phyloP scores from a whole-genome alignment of 2,329 filamentous ascomycete species.

The Elsinoe fawcettii region DNA sequence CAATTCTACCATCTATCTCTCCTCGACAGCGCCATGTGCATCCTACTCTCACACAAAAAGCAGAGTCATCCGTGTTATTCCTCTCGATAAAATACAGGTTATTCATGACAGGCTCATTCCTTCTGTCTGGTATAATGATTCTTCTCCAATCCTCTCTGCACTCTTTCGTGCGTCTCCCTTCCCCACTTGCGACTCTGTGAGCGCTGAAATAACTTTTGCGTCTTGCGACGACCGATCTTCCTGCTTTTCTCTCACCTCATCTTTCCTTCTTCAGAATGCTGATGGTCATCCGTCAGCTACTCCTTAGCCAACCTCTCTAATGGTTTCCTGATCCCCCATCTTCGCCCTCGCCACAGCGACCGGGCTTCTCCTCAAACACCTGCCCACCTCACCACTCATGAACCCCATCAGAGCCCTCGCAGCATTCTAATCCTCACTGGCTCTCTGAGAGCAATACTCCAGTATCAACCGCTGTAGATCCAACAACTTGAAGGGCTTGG shows the following conservation, averaged over 20 bases:
- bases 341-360: background rate
- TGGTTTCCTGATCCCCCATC: background rate
- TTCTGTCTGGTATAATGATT: background rate
- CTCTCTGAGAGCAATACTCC: constrained; percentile 35
- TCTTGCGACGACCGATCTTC: background rate
- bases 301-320: background rate
- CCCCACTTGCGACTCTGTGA: too few relatives aligned
- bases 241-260: background rate
- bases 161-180: too few relatives aligned
- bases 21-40: background rate
- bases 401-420: background rate
- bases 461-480: constrained; percentile 55
- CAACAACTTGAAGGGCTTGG: constrained; percentile 57
- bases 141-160: too few relatives aligned
- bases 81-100: background rate
- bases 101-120: background rate
- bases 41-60: background rate
- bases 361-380: background rate
- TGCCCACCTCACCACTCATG: background rate
- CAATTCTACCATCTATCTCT: background rate
- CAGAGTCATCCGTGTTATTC: background rate
- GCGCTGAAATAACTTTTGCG: background rate
- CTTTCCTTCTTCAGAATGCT: background rate
- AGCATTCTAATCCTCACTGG: background rate
- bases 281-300: too few relatives aligned